phyloP scores from a whole-genome alignment of 2,329 filamentous ascomycete species.

The Magnaporthales sp. region DNA sequence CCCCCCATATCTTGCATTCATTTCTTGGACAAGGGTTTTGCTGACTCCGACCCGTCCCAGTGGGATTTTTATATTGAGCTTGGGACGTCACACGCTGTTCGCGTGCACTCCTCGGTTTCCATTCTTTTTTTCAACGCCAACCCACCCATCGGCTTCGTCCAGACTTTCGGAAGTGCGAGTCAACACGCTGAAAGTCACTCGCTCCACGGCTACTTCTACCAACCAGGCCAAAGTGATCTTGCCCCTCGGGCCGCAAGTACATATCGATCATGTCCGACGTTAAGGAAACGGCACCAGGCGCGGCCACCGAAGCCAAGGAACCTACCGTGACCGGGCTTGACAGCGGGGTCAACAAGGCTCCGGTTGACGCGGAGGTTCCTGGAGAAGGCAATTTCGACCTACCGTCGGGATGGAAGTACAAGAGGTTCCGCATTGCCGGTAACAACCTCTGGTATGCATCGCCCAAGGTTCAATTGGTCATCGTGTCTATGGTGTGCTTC shows the following conservation, averaged over 20 bases:
- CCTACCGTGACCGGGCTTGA: neutral
- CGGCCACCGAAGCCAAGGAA: neutral
- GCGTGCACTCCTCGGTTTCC: neutral
- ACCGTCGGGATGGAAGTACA: constrained; percentile 60
- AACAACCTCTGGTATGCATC: constrained; percentile 61
- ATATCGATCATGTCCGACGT: neutral
- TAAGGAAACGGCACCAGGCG: neutral
- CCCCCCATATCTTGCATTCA: neutral
- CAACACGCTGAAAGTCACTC: neutral
- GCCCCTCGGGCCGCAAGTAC: too few species aligned
- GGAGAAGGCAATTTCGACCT: constrained; percentile 17
- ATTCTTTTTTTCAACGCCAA: neutral
- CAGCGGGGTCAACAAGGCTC: neutral
- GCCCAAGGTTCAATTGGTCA: constrained; percentile 60
- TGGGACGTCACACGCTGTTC: neutral
- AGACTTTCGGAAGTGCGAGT: neutral
- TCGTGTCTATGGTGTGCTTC: constrained; percentile 62
- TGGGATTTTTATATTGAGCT: neutral
- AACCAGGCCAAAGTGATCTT: too few species aligned
- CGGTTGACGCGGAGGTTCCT: neutral
- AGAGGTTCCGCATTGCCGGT: constrained; percentile 43
- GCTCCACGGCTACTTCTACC: too few species aligned
- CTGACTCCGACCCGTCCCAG: neutral
- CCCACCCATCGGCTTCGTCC: neutral
- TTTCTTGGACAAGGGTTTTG: neutral